A percentile compares a stretch with the other conserved stretches of the same genome.
phyloP scores from a whole-genome alignment of 1,139 yeast species.

The Lodderomyces theae region DNA sequence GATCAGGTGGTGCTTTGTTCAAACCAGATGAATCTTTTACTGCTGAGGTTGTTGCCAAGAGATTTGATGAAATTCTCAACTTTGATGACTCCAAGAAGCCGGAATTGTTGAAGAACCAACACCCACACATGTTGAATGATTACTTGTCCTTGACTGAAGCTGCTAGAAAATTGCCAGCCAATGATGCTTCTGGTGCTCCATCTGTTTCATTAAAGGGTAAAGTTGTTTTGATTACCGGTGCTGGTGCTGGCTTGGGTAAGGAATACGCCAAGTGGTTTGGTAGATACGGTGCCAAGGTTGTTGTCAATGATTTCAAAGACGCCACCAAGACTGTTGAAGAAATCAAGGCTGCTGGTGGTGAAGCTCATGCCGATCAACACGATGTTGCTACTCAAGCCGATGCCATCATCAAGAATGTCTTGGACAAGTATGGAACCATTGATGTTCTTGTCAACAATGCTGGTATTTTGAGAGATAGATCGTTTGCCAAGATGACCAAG shows the following conservation, averaged over 20 bases:
- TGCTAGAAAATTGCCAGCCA: slow-evolving; percentile 53
- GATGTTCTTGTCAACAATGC: slow-evolving; percentile 91
- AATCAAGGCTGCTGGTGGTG: slow-evolving; percentile 72
- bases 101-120: slow-evolving; percentile 52
- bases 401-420: slow-evolving; percentile 74
- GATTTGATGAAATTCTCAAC: slow-evolving; percentile 62
- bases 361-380: slow-evolving; percentile 80
- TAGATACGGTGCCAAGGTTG: slow-evolving; percentile 91
- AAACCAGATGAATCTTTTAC: slow-evolving; percentile 76
- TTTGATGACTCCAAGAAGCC: slow-evolving; percentile 57
- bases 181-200: slow-evolving; percentile 54
- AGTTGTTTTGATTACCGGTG: slow-evolving; percentile 92
- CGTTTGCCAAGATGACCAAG: slow-evolving; percentile 81
- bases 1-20: slow-evolving; percentile 82
- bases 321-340: slow-evolving; percentile 76
- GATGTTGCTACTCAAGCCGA: slow-evolving; percentile 79
- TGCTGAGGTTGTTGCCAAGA: slow-evolving; percentile 78
- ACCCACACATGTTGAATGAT: slow-evolving; percentile 65
- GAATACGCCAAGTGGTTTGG: slow-evolving; percentile 86
- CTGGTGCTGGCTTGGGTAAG: slow-evolving; percentile 93
- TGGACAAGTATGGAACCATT: slow-evolving; percentile 75
- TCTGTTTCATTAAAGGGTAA: slow-evolving; percentile 64
- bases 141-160: slow-evolving; percentile 53
- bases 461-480: slow-evolving; percentile 88
- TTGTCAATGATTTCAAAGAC: slow-evolving; percentile 84